Evolutionary conservation across 2,329 filamentous ascomycete species (phyloP), one percentile per base, ranked within the genome.

Genomic region (Elsinoe arachidis): DNA sequence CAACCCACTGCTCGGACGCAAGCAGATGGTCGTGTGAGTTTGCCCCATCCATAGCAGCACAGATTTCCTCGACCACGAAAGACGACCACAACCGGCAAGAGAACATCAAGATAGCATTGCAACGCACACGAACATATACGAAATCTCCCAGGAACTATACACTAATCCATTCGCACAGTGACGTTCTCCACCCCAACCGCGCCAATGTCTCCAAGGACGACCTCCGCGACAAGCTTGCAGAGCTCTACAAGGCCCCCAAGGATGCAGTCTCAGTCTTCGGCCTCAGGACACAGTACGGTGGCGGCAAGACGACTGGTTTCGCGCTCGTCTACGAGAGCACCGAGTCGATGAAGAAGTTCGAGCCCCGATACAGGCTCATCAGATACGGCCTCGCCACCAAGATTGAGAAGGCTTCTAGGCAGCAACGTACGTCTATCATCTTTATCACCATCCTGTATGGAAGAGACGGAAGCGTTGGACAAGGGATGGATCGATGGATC

Each of bases 341-440:
- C 74, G 93, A 99, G 84, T 90, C 91, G 72, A 86, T 99, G 86
- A 96, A 96, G 89, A 97, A 97, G 81, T 99, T 97, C 79, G 93
- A 99, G 86, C 93, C 93, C 71, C 87, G 87, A 80, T 96, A 96
- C 87, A 87, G 93, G 78, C 85, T 96, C 70, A 84, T 99, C 77
- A 86, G 93, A 69, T 89, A 96, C 74, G 93, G 92, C 74, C 82
- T 89, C 70, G 92, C 90, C 73, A 83, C 78, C 77, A 97, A 97
- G 89, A 83, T 90, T 77, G 93, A 99, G 88, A 92, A 91, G 82
- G 85, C 93, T 71, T 90, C 85, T 82, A 88, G 93, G 85, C 93
- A 99, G 82, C 93, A 99, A 81, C 91, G 93, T 96, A 91, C 74
- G 92, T 95, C 61, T 55, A 61, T 60, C 55, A 44, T 56, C 39